Percentiles rank a stretch among this genome's conserved stretches.
These are phyloP conservation scores for Trichoderma aggressivum DNA, from an alignment of 2,329 filamentous ascomycete genomes.

Conservation along the genomic window DNA sequence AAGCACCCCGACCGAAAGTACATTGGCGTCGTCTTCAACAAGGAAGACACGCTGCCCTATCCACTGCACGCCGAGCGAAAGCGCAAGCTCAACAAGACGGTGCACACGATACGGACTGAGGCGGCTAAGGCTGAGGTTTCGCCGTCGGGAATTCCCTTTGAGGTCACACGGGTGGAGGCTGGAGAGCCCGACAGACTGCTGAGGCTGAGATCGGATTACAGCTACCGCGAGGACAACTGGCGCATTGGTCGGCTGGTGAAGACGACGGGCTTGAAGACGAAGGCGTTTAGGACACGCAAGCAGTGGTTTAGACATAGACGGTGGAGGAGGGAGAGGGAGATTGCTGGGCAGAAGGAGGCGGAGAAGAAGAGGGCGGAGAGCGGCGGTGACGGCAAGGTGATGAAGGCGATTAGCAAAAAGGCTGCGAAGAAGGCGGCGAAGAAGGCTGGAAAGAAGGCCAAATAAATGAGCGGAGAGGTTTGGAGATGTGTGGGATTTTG, in stretches of 20 bases:
- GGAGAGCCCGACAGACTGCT: slow-evolving; percentile 48
- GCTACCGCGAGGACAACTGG: slow-evolving; percentile 60
- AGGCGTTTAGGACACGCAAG: slow-evolving; percentile 50
- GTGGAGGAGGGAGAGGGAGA: slow-evolving; percentile 42
- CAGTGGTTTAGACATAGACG: slow-evolving; percentile 45
- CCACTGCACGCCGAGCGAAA: slow-evolving; percentile 69
- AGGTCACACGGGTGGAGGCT: slow-evolving; percentile 41
- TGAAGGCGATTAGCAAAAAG: slow-evolving; percentile 36
- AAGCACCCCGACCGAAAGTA: slow-evolving; percentile 84
- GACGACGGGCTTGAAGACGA: slow-evolving; percentile 49
- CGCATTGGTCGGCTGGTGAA: slow-evolving; percentile 53
- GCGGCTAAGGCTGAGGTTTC: slow-evolving; percentile 40
- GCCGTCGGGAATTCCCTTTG: slow-evolving; percentile 49
- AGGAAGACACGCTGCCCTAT: slow-evolving; percentile 74
- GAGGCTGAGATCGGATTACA: slow-evolving; percentile 51
- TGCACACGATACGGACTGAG: slow-evolving; percentile 42
- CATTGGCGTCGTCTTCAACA: slow-evolving; percentile 89
- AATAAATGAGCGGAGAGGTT: slow-evolving; percentile 22
- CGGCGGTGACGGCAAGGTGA: slow-evolving; percentile 30
- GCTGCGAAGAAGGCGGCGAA: slow-evolving; percentile 36
- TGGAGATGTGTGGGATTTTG: background rate
- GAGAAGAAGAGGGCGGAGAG: slow-evolving; percentile 33
- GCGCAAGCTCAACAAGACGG: slow-evolving; percentile 72
- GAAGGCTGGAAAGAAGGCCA: slow-evolving; percentile 35
- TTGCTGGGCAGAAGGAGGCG: slow-evolving; percentile 41